These are phyloP conservation scores for Syzygium grande DNA, from an alignment of 345 rosid species.

Conservation along the genomic window DNA sequence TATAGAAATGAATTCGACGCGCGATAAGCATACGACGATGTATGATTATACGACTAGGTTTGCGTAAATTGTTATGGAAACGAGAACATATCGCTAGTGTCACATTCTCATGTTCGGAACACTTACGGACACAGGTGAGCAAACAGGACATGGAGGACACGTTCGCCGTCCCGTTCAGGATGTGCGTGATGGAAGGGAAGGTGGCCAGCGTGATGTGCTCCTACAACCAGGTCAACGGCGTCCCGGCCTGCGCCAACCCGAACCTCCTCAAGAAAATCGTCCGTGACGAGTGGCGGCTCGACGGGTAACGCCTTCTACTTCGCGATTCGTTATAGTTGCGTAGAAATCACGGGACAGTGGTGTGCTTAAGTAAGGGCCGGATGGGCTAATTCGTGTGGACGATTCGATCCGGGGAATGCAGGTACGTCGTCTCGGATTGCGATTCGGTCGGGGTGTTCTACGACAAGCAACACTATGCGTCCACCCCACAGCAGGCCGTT, in stretches of 20 bases:
- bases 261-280: slow-evolving; percentile 44
- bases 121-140: slow-evolving; percentile 46
- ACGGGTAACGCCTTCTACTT: slow-evolving; percentile 35
- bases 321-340: background rate
- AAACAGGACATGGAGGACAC: slow-evolving; percentile 79
- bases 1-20: background rate
- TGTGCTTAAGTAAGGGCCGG: background rate
- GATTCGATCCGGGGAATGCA: background rate
- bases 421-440: slow-evolving; percentile 85
- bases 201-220: slow-evolving; percentile 93
- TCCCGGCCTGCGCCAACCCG: slow-evolving; percentile 84
- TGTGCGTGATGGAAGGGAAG: slow-evolving; percentile 73
- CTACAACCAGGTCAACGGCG: slow-evolving; percentile 80
- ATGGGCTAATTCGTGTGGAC: background rate
- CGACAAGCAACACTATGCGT: slow-evolving; percentile 49
- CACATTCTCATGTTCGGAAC: background rate
- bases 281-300: slow-evolving; percentile 64
- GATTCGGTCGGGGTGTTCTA: slow-evolving; percentile 77
- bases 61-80: background rate
- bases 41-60: too few species aligned
- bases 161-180: slow-evolving; percentile 64
- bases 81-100: background rate
- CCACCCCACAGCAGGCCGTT: slow-evolving; percentile 85
- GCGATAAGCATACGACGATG: background rate
- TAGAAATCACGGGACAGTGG: background rate